These are phyloP conservation scores for Purpureocillium lavendulum DNA, from an alignment of 2,329 filamentous ascomycete species.

Conservation along the genomic window DNA sequence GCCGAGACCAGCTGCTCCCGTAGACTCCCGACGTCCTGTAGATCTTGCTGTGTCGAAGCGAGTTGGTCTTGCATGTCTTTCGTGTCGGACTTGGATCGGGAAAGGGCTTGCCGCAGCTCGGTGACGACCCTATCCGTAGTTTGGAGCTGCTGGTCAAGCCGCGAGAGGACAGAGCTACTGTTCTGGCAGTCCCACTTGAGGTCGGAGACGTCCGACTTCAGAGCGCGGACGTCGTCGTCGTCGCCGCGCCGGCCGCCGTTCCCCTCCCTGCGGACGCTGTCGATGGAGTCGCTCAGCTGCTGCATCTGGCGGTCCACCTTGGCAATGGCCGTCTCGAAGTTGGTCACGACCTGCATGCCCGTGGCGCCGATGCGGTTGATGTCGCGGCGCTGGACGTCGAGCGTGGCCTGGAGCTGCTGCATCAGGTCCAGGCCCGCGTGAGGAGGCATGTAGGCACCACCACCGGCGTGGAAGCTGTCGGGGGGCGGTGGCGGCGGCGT, in stretches of 20 bases:
- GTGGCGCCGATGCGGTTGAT: constrained; percentile 27
- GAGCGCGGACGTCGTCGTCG: constrained; percentile 15
- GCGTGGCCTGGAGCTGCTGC: constrained; percentile 20
- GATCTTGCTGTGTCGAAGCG: constrained; percentile 2
- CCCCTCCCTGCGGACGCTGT: constrained; percentile 14
- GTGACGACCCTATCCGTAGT: constrained; percentile 11
- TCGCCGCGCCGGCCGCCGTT: constrained; percentile 10
- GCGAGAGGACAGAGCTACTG: constrained; percentile 5
- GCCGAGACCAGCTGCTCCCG: constrained; percentile 13
- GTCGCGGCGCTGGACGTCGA: constrained; percentile 24
- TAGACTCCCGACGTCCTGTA: constrained; percentile 2
- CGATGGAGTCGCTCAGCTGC: constrained; percentile 20
- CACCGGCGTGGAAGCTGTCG: neutral
- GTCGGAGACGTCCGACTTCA: constrained; percentile 16
- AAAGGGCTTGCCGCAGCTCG: constrained; percentile 11
- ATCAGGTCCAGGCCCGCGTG: constrained; percentile 14
- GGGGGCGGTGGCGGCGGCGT: neutral
- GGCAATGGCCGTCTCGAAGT: constrained; percentile 23
- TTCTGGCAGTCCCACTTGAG: constrained; percentile 8
- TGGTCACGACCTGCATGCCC: constrained; percentile 26
- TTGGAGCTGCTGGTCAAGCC: constrained; percentile 15
- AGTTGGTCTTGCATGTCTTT: constrained; percentile 14
- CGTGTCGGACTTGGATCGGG: constrained; percentile 9
- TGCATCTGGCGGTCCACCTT: constrained; percentile 25
- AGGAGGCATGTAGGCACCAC: neutral